phyloP scores from a whole-genome alignment of 129 eudicot genomes.

The Lactuca sativa region DNA sequence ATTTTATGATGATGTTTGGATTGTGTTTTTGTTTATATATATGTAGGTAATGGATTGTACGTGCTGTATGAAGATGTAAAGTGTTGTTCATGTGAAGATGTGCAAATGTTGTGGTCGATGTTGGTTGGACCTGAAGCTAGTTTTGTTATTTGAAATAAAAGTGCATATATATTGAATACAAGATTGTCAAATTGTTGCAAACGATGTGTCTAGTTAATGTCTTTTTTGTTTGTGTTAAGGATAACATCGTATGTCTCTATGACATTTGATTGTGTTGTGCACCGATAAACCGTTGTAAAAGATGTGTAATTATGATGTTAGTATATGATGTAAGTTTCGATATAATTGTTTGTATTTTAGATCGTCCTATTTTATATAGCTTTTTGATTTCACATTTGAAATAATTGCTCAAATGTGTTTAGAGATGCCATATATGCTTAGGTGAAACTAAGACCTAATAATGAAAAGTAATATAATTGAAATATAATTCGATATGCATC shows the following conservation, averaged over 20 bases:
- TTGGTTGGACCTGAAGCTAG: conserved; percentile 52
- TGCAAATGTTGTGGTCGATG: conserved; percentile 70
- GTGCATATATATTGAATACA: neutral
- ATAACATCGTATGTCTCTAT: neutral
- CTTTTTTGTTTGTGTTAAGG: neutral
- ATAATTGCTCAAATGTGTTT: neutral
- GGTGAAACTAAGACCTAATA: neutral
- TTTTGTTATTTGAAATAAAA: neutral
- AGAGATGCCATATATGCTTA: neutral
- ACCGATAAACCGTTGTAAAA: neutral
- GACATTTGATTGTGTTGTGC: neutral
- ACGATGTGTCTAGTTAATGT: neutral
- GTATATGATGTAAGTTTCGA: neutral
- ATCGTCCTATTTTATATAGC: neutral
- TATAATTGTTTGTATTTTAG: neutral
- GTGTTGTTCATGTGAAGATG: conserved; percentile 76
- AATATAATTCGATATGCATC: too few species aligned
- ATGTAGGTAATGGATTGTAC: conserved; percentile 51
- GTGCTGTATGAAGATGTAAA: conserved; percentile 67
- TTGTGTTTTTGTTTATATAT: conserved; percentile 3
- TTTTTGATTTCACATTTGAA: too few species aligned
- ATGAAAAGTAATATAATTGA: neutral
- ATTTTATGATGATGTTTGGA: neutral
- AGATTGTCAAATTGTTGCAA: neutral
- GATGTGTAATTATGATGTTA: neutral